These are phyloP conservation scores for Cytospora chrysosperma DNA, from an alignment of 2,329 filamentous ascomycete genomes.

Conservation along the genomic window DNA sequence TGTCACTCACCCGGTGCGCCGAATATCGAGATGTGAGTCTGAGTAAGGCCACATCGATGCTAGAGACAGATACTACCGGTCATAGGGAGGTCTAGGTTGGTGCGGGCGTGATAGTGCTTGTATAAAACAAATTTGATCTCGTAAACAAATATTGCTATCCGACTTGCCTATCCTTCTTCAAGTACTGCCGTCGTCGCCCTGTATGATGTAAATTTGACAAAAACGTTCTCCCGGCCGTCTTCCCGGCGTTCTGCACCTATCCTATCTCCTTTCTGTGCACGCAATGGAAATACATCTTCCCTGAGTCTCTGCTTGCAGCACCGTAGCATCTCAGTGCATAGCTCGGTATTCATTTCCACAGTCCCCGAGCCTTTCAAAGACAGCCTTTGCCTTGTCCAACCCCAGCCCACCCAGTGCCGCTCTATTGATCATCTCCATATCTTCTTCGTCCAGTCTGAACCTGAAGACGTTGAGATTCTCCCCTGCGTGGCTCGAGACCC, in stretches of 20 bases:
- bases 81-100: conserved; percentile 4
- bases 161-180: no score
- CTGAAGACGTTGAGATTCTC: conserved; percentile 33
- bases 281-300: no score
- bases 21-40: no score
- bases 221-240: no score
- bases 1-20: no score
- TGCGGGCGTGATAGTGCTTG: background rate
- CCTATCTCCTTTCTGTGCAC: no score
- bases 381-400: conserved; percentile 21
- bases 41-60: no score
- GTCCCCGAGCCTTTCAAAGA: conserved; percentile 33
- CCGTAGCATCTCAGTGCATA: conserved; percentile 26
- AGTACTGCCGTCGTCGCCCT: no score
- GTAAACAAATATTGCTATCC: background rate
- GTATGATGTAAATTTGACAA: no score
- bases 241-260: no score
- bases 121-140: background rate
- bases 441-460: conserved; percentile 29
- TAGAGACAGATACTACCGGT: conserved; percentile 34
- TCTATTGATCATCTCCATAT: conserved; percentile 29
- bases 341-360: conserved; percentile 36
- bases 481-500: conserved; percentile 30
- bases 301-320: no score
- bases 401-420: conserved; percentile 26